phyloP scores from a whole-genome alignment of 169 alveolate genomes.

The Plasmodium fragile region DNA sequence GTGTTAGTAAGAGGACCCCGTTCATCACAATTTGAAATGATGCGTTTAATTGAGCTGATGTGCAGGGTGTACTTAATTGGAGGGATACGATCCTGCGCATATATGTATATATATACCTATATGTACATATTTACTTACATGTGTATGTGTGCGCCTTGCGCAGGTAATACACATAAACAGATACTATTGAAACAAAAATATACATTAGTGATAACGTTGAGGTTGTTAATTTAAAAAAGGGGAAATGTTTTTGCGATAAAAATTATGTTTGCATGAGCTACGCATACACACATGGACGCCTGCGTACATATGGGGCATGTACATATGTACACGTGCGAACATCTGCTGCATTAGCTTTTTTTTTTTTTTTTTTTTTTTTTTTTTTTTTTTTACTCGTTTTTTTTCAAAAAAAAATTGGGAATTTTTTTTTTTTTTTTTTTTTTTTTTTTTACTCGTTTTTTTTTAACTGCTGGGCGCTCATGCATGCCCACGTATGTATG shows the following conservation, averaged over 20 bases:
- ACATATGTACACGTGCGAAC: not conserved
- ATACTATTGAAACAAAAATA: not conserved
- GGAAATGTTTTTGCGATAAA: not conserved
- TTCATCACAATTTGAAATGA: not conserved
- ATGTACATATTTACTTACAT: not conserved
- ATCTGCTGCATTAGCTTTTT: not conserved
- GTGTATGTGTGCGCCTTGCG: not conserved
- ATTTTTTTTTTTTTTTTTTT: no score
- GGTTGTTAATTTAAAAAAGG: not conserved
- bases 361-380: no score
- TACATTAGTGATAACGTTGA: not conserved
- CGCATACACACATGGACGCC: not conserved
- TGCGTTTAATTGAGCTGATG: not conserved
- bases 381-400: no score
- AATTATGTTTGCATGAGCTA: constrained; percentile 1
- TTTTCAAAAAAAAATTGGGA: no score
- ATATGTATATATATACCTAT: not conserved
- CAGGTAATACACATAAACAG: not conserved
- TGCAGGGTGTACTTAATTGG: not conserved
- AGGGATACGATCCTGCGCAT: not conserved
- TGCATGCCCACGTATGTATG: not conserved
- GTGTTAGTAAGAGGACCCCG: not conserved
- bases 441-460: not conserved
- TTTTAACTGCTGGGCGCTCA: not conserved
- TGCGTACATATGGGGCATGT: no score